Base-by-base conservation (phyloP, 176 grass and related monocot species). In the Oryza rufipogon region DNA sequence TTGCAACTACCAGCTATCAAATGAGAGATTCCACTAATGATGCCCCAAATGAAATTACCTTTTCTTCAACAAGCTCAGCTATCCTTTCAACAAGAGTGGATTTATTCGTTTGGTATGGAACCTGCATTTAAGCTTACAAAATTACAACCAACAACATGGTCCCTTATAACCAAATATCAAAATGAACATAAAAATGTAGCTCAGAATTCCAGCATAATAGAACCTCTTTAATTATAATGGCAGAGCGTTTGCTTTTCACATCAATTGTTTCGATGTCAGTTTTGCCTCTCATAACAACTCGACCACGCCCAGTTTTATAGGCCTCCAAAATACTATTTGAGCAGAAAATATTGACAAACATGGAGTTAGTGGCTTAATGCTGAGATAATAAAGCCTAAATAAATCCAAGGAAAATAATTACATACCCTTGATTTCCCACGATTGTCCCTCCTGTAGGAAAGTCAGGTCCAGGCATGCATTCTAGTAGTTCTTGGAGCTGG, bases 201-300 rank as follows among this genome's bases (percentile, higher is more conserved):
- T 76, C 38, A 26, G 63, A 73, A 82, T 74, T 82, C 41, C 70
- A 71, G 54, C 58, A 56, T 34, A 87, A 61, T 26, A 38, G 39
- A 73, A 98, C 96, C 96, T 98, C 96, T 74, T 95, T 98, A 60
- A 98, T 95, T 83, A 98, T 92, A 76, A 98, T 92, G 69, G 96
- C 91, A 83, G 45, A 34, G 34, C 81, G 96, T 33, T 93, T 95
- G 86, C 47, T 92, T 93, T 91, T 93, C 88, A 89, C 74, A 54
- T 98, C 96, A 81, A 87, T 84, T 33, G 72, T 81, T 88, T 98
- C 96, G 9, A 98, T 73, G 5, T 94, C 93, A 41, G 91, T 90
- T 81, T 98, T 98, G 75, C 96, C 96, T 89, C 96, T 95, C 30
- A 98, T 79, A 70, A 98, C 88, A 45, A 98, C 67, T 36, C 93